Conservation (phyloP, 352 stramenopile species). For the Phytopythium cucurbitacearum region DNA sequence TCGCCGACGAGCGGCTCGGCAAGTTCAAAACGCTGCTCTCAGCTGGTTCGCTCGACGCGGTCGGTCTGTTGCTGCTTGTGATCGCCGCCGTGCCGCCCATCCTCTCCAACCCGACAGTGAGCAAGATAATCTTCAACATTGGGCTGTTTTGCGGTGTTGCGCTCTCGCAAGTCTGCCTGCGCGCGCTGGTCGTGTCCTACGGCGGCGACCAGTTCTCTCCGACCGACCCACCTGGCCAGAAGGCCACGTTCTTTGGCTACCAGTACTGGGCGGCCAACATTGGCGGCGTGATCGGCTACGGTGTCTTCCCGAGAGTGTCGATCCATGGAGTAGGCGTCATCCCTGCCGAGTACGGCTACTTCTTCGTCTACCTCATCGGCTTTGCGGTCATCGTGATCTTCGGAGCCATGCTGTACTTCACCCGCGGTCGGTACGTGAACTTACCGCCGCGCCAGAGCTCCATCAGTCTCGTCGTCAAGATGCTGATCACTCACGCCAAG, state of each 20-base stretch:
- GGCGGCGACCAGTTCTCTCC: constrained; percentile 63
- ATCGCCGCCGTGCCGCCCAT: constrained; percentile 40
- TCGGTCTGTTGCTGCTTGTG: constrained; percentile 47
- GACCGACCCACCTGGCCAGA: constrained; percentile 29
- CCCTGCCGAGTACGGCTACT: constrained; percentile 62
- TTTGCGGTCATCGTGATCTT: constrained; percentile 34
- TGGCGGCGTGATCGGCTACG: constrained; percentile 69
- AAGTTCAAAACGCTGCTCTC: constrained; percentile 26
- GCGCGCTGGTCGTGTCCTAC: constrained; percentile 53
- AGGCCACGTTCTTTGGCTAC: constrained; percentile 70
- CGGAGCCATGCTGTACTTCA: constrained; percentile 34
- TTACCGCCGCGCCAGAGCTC: constrained; percentile 28
- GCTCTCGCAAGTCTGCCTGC: constrained; percentile 44
- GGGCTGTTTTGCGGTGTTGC: constrained; percentile 52
- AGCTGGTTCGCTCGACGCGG: constrained; percentile 23
- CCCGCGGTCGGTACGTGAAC: constrained; percentile 47
- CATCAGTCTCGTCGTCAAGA: constrained; percentile 38
- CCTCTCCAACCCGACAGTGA: constrained; percentile 18
- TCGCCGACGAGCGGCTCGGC: constrained; percentile 54
- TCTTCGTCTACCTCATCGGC: constrained; percentile 63
- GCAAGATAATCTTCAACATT: constrained; percentile 46
- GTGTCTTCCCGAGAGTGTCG: constrained; percentile 66
- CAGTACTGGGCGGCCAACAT: constrained; percentile 84
- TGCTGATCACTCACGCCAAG: constrained; percentile 23
- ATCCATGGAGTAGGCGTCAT: constrained; percentile 63